A percentile compares a stretch with the other conserved stretches of the same genome.
Evolutionary conservation across 2,329 filamentous ascomycete species (phyloP).

Genomic region (Alternaria tenuissima): DNA sequence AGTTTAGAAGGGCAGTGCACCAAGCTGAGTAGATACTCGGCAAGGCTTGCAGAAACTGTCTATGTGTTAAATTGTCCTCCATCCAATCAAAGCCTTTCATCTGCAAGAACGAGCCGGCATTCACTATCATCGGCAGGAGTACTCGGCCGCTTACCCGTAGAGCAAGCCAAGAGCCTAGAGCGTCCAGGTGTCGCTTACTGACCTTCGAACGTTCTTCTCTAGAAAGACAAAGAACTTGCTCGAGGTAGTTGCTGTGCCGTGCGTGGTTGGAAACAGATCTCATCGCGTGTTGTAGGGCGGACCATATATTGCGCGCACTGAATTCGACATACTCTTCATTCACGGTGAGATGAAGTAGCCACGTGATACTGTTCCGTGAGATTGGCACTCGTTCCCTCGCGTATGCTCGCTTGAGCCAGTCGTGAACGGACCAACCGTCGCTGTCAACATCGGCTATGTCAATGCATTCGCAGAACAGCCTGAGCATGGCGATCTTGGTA

Average conservation of each 20-base stretch:
- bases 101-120: slow-evolving; percentile 22
- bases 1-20: slow-evolving; percentile 17
- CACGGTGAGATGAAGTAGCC: slow-evolving; percentile 11
- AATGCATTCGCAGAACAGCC: slow-evolving; percentile 25
- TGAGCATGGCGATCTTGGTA: slow-evolving; percentile 23
- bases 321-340: slow-evolving; percentile 22
- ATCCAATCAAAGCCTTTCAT: slow-evolving; percentile 28
- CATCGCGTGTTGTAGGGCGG: slow-evolving; percentile 21
- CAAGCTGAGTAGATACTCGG: slow-evolving; percentile 24
- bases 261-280: slow-evolving; percentile 18
- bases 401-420: slow-evolving; percentile 25
- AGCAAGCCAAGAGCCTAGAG: slow-evolving; percentile 16
- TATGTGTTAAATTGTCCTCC: slow-evolving; percentile 17
- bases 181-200: neutral
- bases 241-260: neutral
- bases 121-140: slow-evolving; percentile 20
- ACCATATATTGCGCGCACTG: slow-evolving; percentile 16
- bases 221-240: neutral
- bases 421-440: slow-evolving; percentile 23
- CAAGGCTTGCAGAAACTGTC: slow-evolving; percentile 15
- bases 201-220: neutral
- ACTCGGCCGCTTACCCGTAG: slow-evolving; percentile 14
- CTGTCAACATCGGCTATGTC: slow-evolving; percentile 16
- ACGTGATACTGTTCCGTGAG: slow-evolving; percentile 25
- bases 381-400: slow-evolving; percentile 21